Base-by-base conservation (phyloP, 257 asterid species). In the Solanum chaucha region DNA sequence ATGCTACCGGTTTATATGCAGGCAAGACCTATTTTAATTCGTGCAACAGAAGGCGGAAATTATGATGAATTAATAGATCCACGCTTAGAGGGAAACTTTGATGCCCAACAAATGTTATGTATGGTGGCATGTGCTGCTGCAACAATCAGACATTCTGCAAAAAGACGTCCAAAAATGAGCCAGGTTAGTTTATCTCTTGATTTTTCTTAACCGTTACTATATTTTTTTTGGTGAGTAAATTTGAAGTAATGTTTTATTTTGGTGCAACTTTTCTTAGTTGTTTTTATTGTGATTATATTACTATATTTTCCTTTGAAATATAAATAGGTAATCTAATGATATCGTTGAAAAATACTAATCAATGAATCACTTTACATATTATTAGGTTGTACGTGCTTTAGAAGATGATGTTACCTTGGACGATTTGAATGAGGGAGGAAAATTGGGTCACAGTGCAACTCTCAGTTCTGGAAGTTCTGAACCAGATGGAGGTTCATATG, bases 111-210 rank as follows among this genome's bases (percentile, higher is more conserved):
- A 89, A 96, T 96, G 99, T 81, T 90, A 44, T 93, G 94, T 17
- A 90, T 94, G 97, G 95, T 96, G 89, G 92, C 90, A 17, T 93
- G 93, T 74, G 99, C 98, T 10, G 96, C 92, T 44, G 95, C 98
- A 2, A 89, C 92, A 46, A 90, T 92, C 68, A 89, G 97, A 88
- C 98, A 95, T 82, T 96, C 99, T 81, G 98, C 98, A 6, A 90
- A 94, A 73, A 91, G 93, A 82, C 99, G 99, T 30, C 98, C 99
- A 17, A 96, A 88, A 90, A 96, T 94, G 99, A 96, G 99, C 67
- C 96, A 93, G 96, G 99, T 94, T 51, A 84, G 7, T 26, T 80
- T 77, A 51, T 5, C 40, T 44, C 65, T 74, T 38, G 15, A 10
- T 36, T 14, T 35, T 48, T 19, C 19, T 30, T 11, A 61, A 12